These are phyloP conservation scores for Fomitopsis betulina DNA, from an alignment of 1,284 basidiomycete species.

Conservation along the genomic window DNA sequence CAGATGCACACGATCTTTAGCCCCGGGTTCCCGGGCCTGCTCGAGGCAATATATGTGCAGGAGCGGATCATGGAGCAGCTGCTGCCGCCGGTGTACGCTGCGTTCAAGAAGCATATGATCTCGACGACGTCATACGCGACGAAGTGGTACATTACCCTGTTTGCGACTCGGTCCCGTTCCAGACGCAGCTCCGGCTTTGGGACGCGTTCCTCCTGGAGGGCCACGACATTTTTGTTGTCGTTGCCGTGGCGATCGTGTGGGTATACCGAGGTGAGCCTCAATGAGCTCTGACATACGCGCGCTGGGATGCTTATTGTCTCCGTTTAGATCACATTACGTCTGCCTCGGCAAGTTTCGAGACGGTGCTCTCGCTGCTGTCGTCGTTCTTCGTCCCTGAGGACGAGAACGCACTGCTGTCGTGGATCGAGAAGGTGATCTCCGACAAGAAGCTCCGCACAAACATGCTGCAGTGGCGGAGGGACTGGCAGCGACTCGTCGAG, in stretches of 20 bases:
- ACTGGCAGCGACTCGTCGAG: slow-evolving; percentile 69
- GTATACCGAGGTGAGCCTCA: slow-evolving; percentile 63
- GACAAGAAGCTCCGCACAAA: slow-evolving; percentile 66
- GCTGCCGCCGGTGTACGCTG: slow-evolving; percentile 85
- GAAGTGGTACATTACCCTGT: slow-evolving; percentile 99
- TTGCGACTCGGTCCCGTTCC: slow-evolving; percentile 93
- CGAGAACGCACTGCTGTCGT: slow-evolving; percentile 75
- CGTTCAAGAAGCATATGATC: slow-evolving; percentile 85
- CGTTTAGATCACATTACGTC: slow-evolving; percentile 71
- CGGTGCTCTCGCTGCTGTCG: slow-evolving; percentile 81
- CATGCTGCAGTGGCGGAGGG: slow-evolving; percentile 67
- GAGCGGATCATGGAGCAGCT: slow-evolving; percentile 80
- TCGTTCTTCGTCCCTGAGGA: slow-evolving; percentile 91
- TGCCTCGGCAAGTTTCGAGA: slow-evolving; percentile 82
- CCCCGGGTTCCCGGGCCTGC: slow-evolving; percentile 93
- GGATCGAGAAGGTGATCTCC: slow-evolving; percentile 73
- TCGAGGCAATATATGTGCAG: slow-evolving; percentile 93
- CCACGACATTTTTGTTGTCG: slow-evolving; percentile 81
- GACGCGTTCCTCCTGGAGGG: slow-evolving; percentile 92
- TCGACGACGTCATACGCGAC: slow-evolving; percentile 94
- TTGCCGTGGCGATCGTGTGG: slow-evolving; percentile 89
- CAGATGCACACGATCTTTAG: slow-evolving; percentile 86
- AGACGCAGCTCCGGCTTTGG: slow-evolving; percentile 93
- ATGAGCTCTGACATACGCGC: not conserved
- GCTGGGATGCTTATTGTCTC: not conserved